Evolutionary conservation across 352 stramenopile genomes (phyloP).

Genomic region (Blastocystis sp.): DNA sequence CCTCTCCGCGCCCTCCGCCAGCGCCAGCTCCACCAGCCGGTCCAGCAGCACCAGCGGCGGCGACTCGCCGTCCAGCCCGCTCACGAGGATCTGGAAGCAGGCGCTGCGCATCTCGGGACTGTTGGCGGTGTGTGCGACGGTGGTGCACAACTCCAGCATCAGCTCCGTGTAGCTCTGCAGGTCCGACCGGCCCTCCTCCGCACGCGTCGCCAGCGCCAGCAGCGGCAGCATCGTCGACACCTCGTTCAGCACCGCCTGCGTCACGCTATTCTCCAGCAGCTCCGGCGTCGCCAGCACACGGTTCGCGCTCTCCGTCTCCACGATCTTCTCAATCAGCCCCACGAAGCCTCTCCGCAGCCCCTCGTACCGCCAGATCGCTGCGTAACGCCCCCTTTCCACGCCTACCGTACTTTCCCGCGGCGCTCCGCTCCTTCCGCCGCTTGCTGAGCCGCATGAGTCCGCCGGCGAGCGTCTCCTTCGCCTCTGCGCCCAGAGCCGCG

Average conservation of each 20-base stretch:
- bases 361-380: conserved; percentile 32
- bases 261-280: neutral
- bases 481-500: neutral
- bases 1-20: neutral
- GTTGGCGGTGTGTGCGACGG: neutral
- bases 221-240: neutral
- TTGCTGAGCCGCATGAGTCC: neutral
- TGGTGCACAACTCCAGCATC: neutral
- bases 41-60: neutral
- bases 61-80: neutral
- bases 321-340: neutral
- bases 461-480: neutral
- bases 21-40: neutral
- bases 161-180: neutral
- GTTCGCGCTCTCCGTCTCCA: neutral
- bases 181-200: neutral
- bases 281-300: neutral
- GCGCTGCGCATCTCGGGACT: neutral
- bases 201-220: neutral
- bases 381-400: neutral
- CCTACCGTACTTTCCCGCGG: neutral
- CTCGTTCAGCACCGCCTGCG: neutral
- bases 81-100: conserved; percentile 5
- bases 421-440: neutral
- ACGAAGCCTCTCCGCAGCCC: neutral